Evolutionary conservation across 768 basidiomycete species (phyloP).

Genomic region (Termitomyces sp.): DNA sequence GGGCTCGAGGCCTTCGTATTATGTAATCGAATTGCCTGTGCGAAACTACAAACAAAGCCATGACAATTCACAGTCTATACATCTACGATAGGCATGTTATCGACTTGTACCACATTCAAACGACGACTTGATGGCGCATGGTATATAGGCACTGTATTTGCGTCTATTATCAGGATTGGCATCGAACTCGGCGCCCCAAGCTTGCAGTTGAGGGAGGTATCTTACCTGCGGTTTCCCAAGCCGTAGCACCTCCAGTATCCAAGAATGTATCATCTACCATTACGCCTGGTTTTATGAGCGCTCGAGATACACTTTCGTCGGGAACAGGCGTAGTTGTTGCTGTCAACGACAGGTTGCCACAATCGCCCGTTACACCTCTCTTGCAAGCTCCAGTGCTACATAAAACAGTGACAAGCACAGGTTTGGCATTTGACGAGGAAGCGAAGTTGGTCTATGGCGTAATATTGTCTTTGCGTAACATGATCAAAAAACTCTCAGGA

Average conservation of each 20-base stretch:
- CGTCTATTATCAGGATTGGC: constrained; percentile 96
- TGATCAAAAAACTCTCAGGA: constrained; percentile 92
- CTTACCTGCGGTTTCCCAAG: constrained; percentile 75
- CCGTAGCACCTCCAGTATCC: constrained; percentile 37
- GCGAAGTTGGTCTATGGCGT: constrained; percentile 97
- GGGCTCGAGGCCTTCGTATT: constrained; percentile 7
- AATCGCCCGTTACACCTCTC: constrained; percentile 31
- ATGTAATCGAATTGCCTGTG: background rate
- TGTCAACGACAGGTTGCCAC: constrained; percentile 34
- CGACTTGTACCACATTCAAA: background rate
- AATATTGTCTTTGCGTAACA: constrained; percentile 83
- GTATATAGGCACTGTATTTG: constrained; percentile 76
- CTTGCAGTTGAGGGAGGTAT: constrained; percentile 70
- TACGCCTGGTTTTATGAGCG: constrained; percentile 44
- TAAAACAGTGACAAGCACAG: constrained; percentile 37
- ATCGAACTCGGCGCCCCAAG: constrained; percentile 70
- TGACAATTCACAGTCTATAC: constrained; percentile 92
- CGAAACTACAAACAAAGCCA: constrained; percentile 21
- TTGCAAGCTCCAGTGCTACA: constrained; percentile 29
- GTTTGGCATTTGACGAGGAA: constrained; percentile 93
- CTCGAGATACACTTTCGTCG: constrained; percentile 63
- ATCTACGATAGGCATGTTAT: constrained; percentile 78
- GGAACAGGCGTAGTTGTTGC: constrained; percentile 68
- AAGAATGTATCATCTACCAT: constrained; percentile 27
- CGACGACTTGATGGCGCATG: constrained; percentile 7